Conservation (phyloP, 2,329 filamentous ascomycete species). For the Periconia macrospinosa region DNA sequence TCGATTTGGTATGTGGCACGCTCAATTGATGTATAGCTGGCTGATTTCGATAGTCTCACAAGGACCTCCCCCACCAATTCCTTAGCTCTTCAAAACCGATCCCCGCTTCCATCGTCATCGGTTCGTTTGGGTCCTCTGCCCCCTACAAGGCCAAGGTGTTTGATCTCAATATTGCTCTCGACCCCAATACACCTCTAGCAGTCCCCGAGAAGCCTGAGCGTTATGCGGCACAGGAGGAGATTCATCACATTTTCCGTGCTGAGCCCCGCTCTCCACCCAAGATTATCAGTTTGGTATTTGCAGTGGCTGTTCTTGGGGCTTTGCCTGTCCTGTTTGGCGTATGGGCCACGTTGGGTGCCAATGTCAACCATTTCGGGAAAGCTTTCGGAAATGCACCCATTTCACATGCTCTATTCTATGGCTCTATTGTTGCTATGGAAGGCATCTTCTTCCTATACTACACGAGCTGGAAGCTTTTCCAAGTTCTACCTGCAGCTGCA, state of each 20-base stretch:
- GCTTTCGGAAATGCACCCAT: slow-evolving; percentile 77
- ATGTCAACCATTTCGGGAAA: slow-evolving; percentile 74
- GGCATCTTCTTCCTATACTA: slow-evolving; percentile 95
- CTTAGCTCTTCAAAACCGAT: slow-evolving; percentile 69
- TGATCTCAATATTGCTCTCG: slow-evolving; percentile 67
- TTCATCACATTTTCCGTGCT: slow-evolving; percentile 84
- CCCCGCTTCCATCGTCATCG: slow-evolving; percentile 79
- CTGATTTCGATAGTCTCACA: slow-evolving; percentile 67
- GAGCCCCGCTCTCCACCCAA: slow-evolving; percentile 80
- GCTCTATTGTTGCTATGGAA: slow-evolving; percentile 85
- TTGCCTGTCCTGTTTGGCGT: slow-evolving; percentile 72
- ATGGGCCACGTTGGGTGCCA: slow-evolving; percentile 82
- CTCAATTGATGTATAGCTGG: slow-evolving; percentile 7
- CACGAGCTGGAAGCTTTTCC: slow-evolving; percentile 86
- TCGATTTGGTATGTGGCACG: slow-evolving; percentile 71
- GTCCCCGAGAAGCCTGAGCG: slow-evolving; percentile 70
- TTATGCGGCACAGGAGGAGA: slow-evolving; percentile 82
- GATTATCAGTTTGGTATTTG: slow-evolving; percentile 77
- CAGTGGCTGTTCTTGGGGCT: slow-evolving; percentile 70
- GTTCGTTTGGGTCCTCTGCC: slow-evolving; percentile 76
- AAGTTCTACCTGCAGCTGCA: slow-evolving; percentile 74
- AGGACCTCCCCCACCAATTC: slow-evolving; percentile 85
- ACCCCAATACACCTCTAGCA: slow-evolving; percentile 62
- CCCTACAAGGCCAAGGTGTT: slow-evolving; percentile 73
- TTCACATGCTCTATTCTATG: slow-evolving; percentile 82